phyloP scores from a whole-genome alignment of 345 rosid genomes.

The Turritis glabra region DNA sequence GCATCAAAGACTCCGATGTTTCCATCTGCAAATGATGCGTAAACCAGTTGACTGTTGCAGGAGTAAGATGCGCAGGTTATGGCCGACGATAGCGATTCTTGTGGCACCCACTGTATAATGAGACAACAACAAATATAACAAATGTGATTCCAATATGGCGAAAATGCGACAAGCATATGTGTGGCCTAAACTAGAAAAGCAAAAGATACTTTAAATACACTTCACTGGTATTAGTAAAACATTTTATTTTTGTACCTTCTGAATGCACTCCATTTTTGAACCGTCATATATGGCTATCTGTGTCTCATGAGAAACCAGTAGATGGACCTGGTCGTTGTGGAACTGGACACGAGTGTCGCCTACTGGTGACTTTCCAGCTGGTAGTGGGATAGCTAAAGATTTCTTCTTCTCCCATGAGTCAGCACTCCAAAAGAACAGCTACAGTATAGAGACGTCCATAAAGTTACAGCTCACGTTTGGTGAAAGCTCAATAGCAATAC shows the following conservation, averaged over 20 bases:
- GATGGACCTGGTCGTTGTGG: conserved; percentile 64
- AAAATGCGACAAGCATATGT: background rate
- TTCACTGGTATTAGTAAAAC: background rate
- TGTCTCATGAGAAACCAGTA: conserved; percentile 73
- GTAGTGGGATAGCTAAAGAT: conserved; percentile 50
- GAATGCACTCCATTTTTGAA: conserved; percentile 65
- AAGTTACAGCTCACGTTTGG: conserved; percentile 12
- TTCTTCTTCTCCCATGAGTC: conserved; percentile 81
- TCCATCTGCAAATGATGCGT: conserved; percentile 73
- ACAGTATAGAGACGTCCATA: background rate
- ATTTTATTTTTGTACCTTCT: conserved; percentile 49
- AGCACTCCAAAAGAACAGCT: conserved; percentile 70
- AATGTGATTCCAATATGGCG: background rate
- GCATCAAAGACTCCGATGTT: conserved; percentile 82
- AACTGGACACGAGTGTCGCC: conserved; percentile 79
- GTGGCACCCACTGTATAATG: conserved; percentile 80
- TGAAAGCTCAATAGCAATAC: background rate
- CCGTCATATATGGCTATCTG: conserved; percentile 75
- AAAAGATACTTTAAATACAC: background rate
- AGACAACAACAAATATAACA: background rate
- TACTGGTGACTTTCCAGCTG: conserved; percentile 56
- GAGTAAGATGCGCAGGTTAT: conserved; percentile 76
- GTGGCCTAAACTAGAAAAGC: background rate
- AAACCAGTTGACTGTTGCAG: conserved; percentile 82
- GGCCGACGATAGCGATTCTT: conserved; percentile 65